Evolutionary conservation across 768 basidiomycete species (phyloP).

Genomic region (Lactifluus piperatus): DNA sequence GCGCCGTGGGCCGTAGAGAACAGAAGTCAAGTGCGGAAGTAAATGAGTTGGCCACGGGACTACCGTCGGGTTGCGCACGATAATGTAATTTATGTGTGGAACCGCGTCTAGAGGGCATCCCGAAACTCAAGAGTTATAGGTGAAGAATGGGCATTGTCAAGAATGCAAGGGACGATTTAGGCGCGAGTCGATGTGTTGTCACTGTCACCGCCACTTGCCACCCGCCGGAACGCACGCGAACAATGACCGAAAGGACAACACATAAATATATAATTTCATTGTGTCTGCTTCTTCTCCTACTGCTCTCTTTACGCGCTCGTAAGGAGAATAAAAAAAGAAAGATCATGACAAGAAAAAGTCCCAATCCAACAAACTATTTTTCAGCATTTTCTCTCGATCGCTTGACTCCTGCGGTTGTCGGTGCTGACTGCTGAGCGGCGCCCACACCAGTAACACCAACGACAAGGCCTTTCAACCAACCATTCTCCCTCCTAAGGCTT

Average conservation of each 20-base stretch:
- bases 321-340: background rate
- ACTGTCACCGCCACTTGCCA: background rate
- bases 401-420: constrained; percentile 17
- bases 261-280: background rate
- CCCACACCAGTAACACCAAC: constrained; percentile 78
- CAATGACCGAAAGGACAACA: background rate
- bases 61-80: background rate
- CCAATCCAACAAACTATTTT: background rate
- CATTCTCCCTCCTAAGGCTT: constrained; percentile 78
- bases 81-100: background rate
- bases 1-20: background rate
- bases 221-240: background rate
- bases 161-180: background rate
- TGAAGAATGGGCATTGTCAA: constrained; percentile 5
- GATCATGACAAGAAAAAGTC: background rate
- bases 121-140: background rate
- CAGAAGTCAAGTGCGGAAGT: constrained; percentile 16
- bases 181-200: background rate
- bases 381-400: constrained; percentile 14
- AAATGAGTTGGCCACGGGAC: constrained; percentile 8
- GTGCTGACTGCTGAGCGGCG: constrained; percentile 23
- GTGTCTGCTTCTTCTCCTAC: background rate
- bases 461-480: constrained; percentile 85
- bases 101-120: constrained; percentile 17
- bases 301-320: background rate